Conservation (phyloP, 371 early-diverging fungal species). For the Mortierella sp. region DNA sequence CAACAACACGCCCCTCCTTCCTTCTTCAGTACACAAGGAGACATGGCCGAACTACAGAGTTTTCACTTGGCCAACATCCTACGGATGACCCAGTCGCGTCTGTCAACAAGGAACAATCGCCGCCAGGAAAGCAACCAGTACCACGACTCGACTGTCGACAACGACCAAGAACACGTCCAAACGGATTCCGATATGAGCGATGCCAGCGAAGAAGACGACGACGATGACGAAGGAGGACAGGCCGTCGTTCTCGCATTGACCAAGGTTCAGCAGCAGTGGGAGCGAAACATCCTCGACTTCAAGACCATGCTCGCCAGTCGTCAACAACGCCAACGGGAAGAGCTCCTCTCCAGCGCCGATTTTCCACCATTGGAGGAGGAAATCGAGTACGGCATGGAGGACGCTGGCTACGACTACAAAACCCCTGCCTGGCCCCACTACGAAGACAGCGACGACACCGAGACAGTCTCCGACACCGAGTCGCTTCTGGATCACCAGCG, state of each 20-base stretch:
- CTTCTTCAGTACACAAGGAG: neutral
- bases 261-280: slow-evolving; percentile 39
- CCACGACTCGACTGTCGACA: neutral
- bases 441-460: slow-evolving; percentile 54
- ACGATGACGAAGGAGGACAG: slow-evolving; percentile 34
- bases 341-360: slow-evolving; percentile 26
- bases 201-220: slow-evolving; percentile 11
- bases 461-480: slow-evolving; percentile 45
- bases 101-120: neutral
- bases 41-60: slow-evolving; percentile 39
- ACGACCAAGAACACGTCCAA: neutral
- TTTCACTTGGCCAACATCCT: slow-evolving; percentile 52
- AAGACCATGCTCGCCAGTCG: slow-evolving; percentile 30
- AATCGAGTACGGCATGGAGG: slow-evolving; percentile 54
- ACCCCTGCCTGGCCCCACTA: slow-evolving; percentile 47
- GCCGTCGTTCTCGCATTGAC: slow-evolving; percentile 36
- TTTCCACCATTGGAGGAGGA: slow-evolving; percentile 46
- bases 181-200: neutral
- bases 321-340: slow-evolving; percentile 17
- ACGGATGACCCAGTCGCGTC: slow-evolving; percentile 31
- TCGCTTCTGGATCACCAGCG: slow-evolving; percentile 26
- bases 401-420: slow-evolving; percentile 33
- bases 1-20: too few species aligned
- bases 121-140: neutral
- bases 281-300: slow-evolving; percentile 36